Evolutionary conservation across 202 grass and related monocot species (phyloP), one percentile per base, ranked within the genome.

Genomic region (Schoenoplectus triqueter): DNA sequence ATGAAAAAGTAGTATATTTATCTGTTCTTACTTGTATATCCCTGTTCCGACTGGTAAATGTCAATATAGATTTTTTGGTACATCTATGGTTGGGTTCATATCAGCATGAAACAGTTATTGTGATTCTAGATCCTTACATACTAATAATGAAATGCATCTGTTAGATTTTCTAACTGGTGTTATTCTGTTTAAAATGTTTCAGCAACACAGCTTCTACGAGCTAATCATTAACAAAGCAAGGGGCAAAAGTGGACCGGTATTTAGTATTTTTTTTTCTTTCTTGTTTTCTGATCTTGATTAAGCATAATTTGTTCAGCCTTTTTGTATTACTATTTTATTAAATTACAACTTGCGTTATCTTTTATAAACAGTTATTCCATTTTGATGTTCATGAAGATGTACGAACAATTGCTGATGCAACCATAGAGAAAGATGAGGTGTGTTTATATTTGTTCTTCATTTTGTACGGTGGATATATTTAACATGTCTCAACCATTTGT

Each of bases 181-280:
- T 44, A 15, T 56, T 84, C 50, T 69, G 10, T 47, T 91, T 90
- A 54, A 84, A 68, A 56, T 85, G 85, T 88, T 66, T 85, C 93
- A 99, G 96, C 96, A 99, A 94, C 96, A 99, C 85, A 99, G 93
- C 82, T 96, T 99, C 85, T 96, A 99, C 21, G 96, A 99, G 85
- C 87, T 99, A 84, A 99, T 99, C 61, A 91, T 99, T 82, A 99
- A 99, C 74, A 99, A 99, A 94, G 91, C 96, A 47, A 95, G 93
- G 90, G 96, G 96, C 59, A 99, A 99, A 90, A 99, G 91, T 94
- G 96, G 96, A 90, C 93, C 96, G 82, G 96, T 99, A 94, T 94
- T 94, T 47, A 47, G 5, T 47, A 47, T 47, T 4, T 31, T 31
- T 31, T 31, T 31, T 31, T 31, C 31, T 31, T 31, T 31, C 31